phyloP scores from a whole-genome alignment of 345 rosid genomes.

The Sisymbrium altissimum region DNA sequence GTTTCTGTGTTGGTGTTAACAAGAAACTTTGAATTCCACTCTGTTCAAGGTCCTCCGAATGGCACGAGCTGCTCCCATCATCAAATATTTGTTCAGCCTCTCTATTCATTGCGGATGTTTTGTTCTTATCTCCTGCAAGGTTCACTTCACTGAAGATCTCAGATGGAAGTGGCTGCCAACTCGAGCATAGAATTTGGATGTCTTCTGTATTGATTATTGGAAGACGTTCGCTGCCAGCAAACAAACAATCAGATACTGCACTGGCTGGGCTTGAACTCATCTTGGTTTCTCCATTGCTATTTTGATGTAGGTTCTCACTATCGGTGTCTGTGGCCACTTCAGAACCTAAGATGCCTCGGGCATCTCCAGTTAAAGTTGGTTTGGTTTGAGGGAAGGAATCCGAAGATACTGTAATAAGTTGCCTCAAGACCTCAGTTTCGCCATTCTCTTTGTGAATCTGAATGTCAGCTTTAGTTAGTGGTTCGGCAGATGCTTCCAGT shows the following conservation, averaged over 20 bases:
- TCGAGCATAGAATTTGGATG: slow-evolving; percentile 9
- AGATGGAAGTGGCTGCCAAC: slow-evolving; percentile 4
- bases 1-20: slow-evolving; percentile 12
- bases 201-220: slow-evolving; percentile 4
- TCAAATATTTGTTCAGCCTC: background rate
- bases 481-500: background rate
- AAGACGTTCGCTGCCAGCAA: background rate
- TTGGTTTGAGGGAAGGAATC: slow-evolving; percentile 7
- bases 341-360: background rate
- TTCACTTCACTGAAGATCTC: slow-evolving; percentile 10
- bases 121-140: background rate
- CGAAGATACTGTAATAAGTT: background rate
- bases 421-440: slow-evolving; percentile 13
- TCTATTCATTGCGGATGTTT: background rate
- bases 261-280: slow-evolving; percentile 7
- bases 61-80: slow-evolving; percentile 6
- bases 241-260: slow-evolving; percentile 8
- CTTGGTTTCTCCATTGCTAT: slow-evolving; percentile 6
- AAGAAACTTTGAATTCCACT: slow-evolving; percentile 10
- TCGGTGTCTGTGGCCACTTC: background rate
- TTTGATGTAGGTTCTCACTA: background rate
- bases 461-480: background rate
- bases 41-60: slow-evolving; percentile 15
- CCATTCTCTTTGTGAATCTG: background rate
- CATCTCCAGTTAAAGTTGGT: slow-evolving; percentile 6